A percentile compares a stretch with the other conserved stretches of the same genome.
phyloP scores from a whole-genome alignment of 345 rosid species.

The Luvunga scandens region DNA sequence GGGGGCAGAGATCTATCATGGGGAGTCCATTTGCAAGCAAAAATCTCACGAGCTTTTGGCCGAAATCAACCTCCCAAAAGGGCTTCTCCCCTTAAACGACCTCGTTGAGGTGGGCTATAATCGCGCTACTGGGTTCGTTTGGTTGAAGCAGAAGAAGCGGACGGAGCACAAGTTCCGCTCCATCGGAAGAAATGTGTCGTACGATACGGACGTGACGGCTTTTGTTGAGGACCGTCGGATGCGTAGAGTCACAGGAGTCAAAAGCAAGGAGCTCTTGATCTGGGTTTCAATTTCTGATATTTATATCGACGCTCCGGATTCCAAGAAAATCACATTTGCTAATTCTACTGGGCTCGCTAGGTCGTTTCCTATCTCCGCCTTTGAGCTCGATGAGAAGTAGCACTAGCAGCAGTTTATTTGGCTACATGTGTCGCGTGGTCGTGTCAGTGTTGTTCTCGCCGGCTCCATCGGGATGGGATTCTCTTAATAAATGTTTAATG shows the following conservation, averaged over 20 bases:
- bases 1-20: constrained; percentile 51
- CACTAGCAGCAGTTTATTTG: neutral
- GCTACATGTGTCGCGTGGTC: neutral
- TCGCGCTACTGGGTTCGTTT: constrained; percentile 51
- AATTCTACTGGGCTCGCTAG: constrained; percentile 47
- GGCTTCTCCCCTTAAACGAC: constrained; percentile 54
- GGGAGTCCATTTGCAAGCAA: constrained; percentile 43
- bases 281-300: constrained; percentile 63
- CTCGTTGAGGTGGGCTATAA: constrained; percentile 53
- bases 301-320: constrained; percentile 28
- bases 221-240: constrained; percentile 50
- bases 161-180: constrained; percentile 37
- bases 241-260: constrained; percentile 45
- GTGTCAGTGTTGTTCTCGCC: neutral
- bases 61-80: constrained; percentile 45
- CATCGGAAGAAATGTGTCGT: constrained; percentile 40
- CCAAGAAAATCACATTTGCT: constrained; percentile 41
- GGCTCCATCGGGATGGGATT: too few relatives aligned
- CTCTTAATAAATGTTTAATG: neutral
- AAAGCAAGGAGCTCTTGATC: constrained; percentile 53
- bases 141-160: constrained; percentile 52
- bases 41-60: constrained; percentile 42
- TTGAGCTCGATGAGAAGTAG: constrained; percentile 29
- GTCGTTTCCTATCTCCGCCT: constrained; percentile 55
- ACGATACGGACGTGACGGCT: constrained; percentile 51